Percentiles rank a stretch among this genome's conserved stretches.
Conservation (phyloP, 441 rosid species). For the Populus hybrid region DNA sequence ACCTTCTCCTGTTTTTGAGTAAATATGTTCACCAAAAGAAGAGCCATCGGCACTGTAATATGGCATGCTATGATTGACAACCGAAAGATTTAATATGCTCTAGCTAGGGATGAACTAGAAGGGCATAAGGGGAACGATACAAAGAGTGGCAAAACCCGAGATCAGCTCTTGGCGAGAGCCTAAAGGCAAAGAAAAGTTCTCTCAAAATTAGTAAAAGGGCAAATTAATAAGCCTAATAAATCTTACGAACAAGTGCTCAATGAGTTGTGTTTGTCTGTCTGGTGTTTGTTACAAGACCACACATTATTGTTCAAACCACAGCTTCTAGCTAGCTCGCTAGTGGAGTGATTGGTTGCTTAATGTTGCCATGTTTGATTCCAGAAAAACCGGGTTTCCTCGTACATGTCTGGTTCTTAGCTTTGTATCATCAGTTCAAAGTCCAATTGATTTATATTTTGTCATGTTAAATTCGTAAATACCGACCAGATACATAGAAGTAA, state of each 20-base stretch:
- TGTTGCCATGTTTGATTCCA: constrained; percentile 62
- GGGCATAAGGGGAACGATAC: neutral
- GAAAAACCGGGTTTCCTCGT: constrained; percentile 42
- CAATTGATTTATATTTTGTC: neutral
- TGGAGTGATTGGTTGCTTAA: constrained; percentile 52
- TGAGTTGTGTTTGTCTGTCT: constrained; percentile 49
- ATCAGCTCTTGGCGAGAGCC: constrained; percentile 30
- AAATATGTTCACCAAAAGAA: constrained; percentile 16
- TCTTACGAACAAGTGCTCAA: constrained; percentile 30
- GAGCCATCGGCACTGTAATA: neutral
- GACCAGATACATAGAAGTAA: neutral
- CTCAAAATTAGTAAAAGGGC: constrained; percentile 36
- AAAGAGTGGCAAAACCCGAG: constrained; percentile 21
- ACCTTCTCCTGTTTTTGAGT: constrained; percentile 11
- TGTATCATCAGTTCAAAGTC: neutral
- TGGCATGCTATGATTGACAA: no score
- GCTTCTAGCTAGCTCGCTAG: constrained; percentile 18
- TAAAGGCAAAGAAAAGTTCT: constrained; percentile 27
- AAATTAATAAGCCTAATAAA: constrained; percentile 12
- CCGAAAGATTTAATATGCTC: neutral
- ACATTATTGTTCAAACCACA: constrained; percentile 18
- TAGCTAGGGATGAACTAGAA: neutral
- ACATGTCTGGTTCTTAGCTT: constrained; percentile 12
- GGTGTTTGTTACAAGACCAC: constrained; percentile 15
- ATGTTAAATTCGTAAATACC: neutral